Base-by-base conservation (phyloP, 371 early-diverging fungal species). In the Mucor plumbeus region DNA sequence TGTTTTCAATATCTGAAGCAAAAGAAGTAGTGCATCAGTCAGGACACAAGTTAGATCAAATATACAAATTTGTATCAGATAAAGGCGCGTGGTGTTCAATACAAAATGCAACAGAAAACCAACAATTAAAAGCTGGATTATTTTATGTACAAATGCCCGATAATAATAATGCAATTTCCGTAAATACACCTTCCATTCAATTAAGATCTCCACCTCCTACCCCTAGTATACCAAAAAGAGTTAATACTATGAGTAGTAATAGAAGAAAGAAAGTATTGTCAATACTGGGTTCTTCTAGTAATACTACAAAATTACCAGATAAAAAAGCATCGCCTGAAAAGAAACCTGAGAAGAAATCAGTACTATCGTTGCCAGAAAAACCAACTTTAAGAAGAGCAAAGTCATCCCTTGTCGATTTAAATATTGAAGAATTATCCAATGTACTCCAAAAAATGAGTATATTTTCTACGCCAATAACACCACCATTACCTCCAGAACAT, bases 121-220 rank as follows among this genome's bases (percentile, higher is more conserved):
- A 79, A 36, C 73, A 81, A 31, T 21, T 82, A 1, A 76, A 76
- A 34, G 75, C 72, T 7, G 82, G 82, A 10, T 43, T 82, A 19
- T 82, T 80, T 67, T 74, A 79, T 48, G 80, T 82, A 5, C 71
- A 74, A 14, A 82, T 82, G 82, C 82, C 78, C 26, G 75, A 72
- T 34, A 67, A 60, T 14, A 70, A 66, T 36, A 39, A 54, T 36
- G 39, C 26, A n/a, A 19, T 33, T 14, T 53, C 56, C 44, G 50
- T 55, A 38, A 67, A 47, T 36, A 67, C 64, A 33, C 67, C 71
- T 17, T 68, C 56, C 47, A 71, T 71, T 21, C 64, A 67, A 57
- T 50, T 71, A 44, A 50, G 68, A 60, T 71, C 72, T 35, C 72
- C 72, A 56, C 71, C 71, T 61, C 67, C 71, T 59, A 55, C 64